Conservation (phyloP, 345 rosid species). For the Turritis glabra region DNA sequence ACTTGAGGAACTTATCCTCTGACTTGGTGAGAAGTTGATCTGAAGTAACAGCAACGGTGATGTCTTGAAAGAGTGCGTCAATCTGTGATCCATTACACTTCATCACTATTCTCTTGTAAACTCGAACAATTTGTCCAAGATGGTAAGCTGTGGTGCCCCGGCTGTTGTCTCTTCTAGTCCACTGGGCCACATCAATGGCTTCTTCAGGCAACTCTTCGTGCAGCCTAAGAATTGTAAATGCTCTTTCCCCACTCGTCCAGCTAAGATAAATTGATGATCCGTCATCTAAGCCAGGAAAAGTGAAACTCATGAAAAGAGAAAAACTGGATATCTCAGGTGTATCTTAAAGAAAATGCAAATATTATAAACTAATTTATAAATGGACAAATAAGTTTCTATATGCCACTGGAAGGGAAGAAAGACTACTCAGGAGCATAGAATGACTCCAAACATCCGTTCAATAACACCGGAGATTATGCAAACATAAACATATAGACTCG, state of each 20-base stretch:
- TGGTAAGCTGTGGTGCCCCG: constrained; percentile 44
- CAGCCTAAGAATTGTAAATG: constrained; percentile 68
- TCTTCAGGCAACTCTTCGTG: constrained; percentile 49
- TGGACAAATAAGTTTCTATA: background rate
- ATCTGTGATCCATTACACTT: constrained; percentile 50
- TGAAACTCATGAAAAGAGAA: constrained; percentile 16
- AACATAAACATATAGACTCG: constrained; percentile 3
- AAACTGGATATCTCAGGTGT: background rate
- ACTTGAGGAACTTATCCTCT: constrained; percentile 64
- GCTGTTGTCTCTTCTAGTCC: constrained; percentile 41
- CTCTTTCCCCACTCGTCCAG: constrained; percentile 76
- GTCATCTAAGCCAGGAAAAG: constrained; percentile 55
- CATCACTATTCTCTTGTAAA: constrained; percentile 55
- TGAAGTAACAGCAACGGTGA: constrained; percentile 48
- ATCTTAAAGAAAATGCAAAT: too few species aligned
- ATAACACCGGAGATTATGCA: constrained; percentile 3
- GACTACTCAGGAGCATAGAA: background rate
- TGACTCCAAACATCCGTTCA: background rate
- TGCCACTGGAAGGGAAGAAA: constrained; percentile 3
- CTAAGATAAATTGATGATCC: constrained; percentile 80
- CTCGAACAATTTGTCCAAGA: constrained; percentile 57
- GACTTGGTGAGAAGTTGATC: constrained; percentile 49
- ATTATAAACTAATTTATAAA: background rate
- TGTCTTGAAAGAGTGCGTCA: constrained; percentile 62
- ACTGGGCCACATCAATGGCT: constrained; percentile 43